Base-by-base conservation (phyloP, 2,329 filamentous ascomycete species). In the Dendrostoma leiphaemia region DNA sequence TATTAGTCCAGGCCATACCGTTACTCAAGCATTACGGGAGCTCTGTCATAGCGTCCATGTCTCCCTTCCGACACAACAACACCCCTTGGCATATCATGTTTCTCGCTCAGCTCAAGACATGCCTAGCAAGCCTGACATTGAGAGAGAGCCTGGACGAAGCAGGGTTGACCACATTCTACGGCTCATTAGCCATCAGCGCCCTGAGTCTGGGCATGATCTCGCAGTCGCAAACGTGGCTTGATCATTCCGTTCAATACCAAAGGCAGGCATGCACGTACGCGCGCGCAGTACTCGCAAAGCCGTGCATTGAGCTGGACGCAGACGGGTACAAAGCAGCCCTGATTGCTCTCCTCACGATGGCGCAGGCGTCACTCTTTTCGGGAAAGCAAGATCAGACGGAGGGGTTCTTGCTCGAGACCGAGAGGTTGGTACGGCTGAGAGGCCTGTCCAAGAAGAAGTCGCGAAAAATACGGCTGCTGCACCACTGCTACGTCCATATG, bases 21-120 rank as follows among this genome's bases (percentile, higher is more conserved):
- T 63, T 75, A 0, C 62, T 75, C 23, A 69, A 69, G 23, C 67
- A 74, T 51, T 74, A 74, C 54, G 63, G 63, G 2, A 67, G 66
- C 1, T 66, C 64, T 4, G 66, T 74, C 3, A 64, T 73, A 17
- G 61, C 60, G 4, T 53, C 69, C 3, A 63, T 74, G 47, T 69
- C 71, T 1, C 71, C 71, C 1, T 64, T 72, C 28, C 62, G 65
- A 12, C 66, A 71, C 47, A 65, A 62, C 32, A 74, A 74, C 57
- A 71, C 71, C 2, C 71, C 71, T 1, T 74, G 71, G 71, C 68
- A 73, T 51, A 60, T 72, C 5, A 62, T 74, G 0, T 71, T 73
- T 41, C 61, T 74, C 10, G 70, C 71, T 4, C 65, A 69, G 48
- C 64, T 65, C 6, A 70, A 71, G 49, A 64, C 61, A 15, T 68